phyloP scores from a whole-genome alignment of 2,329 filamentous ascomycete genomes.

The Alternaria burnsii region DNA sequence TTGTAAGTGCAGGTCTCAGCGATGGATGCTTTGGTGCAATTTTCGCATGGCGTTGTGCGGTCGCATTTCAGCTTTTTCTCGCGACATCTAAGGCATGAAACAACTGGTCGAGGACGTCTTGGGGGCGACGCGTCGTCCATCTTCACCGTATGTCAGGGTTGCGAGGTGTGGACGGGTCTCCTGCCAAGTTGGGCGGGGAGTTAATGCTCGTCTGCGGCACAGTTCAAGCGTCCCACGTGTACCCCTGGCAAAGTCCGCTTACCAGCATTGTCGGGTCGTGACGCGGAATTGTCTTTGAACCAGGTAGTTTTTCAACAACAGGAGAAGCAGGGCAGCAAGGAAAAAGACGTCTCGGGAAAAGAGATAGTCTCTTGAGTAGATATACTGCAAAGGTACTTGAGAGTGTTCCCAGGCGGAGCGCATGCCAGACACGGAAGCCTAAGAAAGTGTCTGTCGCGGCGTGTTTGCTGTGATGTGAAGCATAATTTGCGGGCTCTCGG shows the following conservation, averaged over 20 bases:
- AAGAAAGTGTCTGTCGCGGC: background rate
- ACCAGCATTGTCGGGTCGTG: background rate
- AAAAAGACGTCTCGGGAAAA: background rate
- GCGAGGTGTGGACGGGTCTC: background rate
- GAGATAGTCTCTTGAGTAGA: background rate
- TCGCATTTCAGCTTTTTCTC: slow-evolving; percentile 41
- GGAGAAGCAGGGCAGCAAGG: background rate
- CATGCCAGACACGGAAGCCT: background rate
- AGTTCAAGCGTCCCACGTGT: background rate
- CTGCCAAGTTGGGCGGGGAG: background rate
- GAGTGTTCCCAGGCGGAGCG: background rate
- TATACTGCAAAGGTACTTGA: background rate
- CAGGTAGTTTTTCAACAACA: background rate
- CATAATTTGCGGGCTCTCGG: background rate
- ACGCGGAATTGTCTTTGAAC: background rate
- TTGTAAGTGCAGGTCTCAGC: slow-evolving; percentile 28
- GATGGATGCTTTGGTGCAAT: slow-evolving; percentile 31
- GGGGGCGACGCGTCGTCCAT: slow-evolving; percentile 28
- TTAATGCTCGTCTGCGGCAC: background rate
- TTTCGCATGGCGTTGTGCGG: slow-evolving; percentile 32
- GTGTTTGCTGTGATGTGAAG: background rate
- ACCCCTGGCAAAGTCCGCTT: background rate
- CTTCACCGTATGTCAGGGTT: background rate
- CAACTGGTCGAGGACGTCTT: slow-evolving; percentile 34
- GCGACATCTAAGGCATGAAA: slow-evolving; percentile 38